Evolutionary conservation across 176 grass and related monocot species (phyloP), one percentile per base, ranked within the genome.

Genomic region (Musa acuminata): DNA sequence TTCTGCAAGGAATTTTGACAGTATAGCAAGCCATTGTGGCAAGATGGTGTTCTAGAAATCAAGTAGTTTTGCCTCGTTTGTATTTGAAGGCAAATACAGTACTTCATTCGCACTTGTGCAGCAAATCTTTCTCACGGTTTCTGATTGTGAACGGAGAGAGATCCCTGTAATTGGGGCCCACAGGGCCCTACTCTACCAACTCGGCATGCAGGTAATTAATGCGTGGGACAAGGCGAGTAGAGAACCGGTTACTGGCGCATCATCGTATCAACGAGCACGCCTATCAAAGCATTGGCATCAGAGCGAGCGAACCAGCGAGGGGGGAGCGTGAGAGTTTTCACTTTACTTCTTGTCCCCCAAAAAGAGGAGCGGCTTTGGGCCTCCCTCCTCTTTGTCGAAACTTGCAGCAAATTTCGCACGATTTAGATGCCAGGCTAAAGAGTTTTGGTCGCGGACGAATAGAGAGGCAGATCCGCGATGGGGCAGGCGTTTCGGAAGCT

Each of bases 401-500:
- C 13, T 48, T 68, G 16, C 16, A 60, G 13, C 57, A 8, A 60
- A 60, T 60, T 60, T 13, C 12, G 67, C 17, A 8, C 16, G 67
- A 69, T 69, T 69, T 11, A 13, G 27, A 48, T 19, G 67, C 14
- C 67, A 29, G 49, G 67, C 9, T 49, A 19, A 43, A 43, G 35
- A 43, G 35, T 43, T 43, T 6, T 43, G 35, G 35, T 52, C 26
- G 70, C 8, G 43, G 49, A 53, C 22, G 72, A 8, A 8, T 11
- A 35, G 52, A 14, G 21, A 60, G 21, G 64, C 8, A 67, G 50
- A 70, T 60, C 65, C 62, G 24, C 23, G 71, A 96, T 96, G 92
- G 92, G 92, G 77, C 92, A 96, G 76, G 84, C 92, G 71, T 88
- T 96, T 51, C 92, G 92, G 62, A 89, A 76, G 84, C 89, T 96